These are phyloP conservation scores for Xylaria sp. DNA, from an alignment of 2,329 filamentous ascomycete genomes.

Conservation along the genomic window DNA sequence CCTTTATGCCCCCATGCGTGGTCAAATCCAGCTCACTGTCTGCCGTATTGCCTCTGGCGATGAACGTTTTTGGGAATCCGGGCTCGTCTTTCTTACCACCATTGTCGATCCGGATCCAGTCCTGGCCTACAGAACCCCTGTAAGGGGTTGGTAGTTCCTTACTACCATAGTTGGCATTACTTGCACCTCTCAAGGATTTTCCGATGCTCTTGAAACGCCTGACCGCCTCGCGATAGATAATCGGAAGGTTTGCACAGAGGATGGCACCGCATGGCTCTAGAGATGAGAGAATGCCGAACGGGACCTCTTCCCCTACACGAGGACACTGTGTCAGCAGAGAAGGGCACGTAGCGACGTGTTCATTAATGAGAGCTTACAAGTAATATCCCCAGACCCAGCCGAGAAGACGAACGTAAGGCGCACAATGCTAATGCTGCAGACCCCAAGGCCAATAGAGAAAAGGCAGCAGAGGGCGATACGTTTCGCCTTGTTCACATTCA, in stretches of 20 bases:
- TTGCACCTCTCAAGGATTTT: slow-evolving; percentile 13
- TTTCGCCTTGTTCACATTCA: slow-evolving; percentile 30
- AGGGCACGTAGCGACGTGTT: background rate
- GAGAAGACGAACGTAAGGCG: slow-evolving; percentile 35
- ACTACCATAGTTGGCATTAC: slow-evolving; percentile 4
- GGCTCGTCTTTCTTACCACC: background rate
- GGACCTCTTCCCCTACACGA: slow-evolving; percentile 33
- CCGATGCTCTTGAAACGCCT: slow-evolving; percentile 39
- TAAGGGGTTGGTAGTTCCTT: slow-evolving; percentile 4
- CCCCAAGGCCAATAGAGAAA: slow-evolving; percentile 36
- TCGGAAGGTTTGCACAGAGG: slow-evolving; percentile 37
- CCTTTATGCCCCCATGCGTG: background rate
- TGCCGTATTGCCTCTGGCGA: background rate
- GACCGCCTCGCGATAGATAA: slow-evolving; percentile 40
- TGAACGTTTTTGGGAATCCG: background rate
- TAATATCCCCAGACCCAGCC: slow-evolving; percentile 32
- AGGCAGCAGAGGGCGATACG: slow-evolving; percentile 34
- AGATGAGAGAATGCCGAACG: slow-evolving; percentile 37
- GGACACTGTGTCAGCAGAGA: background rate
- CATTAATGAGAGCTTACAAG: slow-evolving; percentile 30
- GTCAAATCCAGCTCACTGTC: slow-evolving; percentile 5
- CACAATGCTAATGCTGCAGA: slow-evolving; percentile 34
- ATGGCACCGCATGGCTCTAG: slow-evolving; percentile 38
- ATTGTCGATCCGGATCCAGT: slow-evolving; percentile 30
- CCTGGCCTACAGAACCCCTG: slow-evolving; percentile 14